phyloP scores from a whole-genome alignment of 805 yeast genomes.

The Saccharomyces kudriavzevii region DNA sequence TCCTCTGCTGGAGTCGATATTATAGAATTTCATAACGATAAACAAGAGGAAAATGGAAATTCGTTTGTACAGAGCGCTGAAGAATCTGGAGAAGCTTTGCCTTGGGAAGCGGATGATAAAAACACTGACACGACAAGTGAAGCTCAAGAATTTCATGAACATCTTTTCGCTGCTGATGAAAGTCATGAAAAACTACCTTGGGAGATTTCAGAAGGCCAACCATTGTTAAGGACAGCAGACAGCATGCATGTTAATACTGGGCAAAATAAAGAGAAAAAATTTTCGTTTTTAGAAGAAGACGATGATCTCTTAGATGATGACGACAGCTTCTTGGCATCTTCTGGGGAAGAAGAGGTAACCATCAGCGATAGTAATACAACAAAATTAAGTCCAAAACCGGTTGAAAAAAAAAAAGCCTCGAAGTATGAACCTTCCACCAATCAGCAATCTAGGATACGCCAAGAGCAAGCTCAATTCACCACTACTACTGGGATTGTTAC shows the following conservation, averaged over 20 bases:
- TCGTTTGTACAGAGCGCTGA: not conserved
- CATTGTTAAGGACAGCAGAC: not conserved
- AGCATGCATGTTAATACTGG: constrained; percentile 1
- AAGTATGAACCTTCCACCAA: constrained; percentile 1
- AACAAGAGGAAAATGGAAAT: not conserved
- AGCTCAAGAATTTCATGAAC: not conserved
- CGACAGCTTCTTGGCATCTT: constrained; percentile 25
- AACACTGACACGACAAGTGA: not conserved
- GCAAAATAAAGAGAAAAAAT: constrained; percentile 31
- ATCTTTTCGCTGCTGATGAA: constrained; percentile 5
- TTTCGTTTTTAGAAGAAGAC: constrained; percentile 37
- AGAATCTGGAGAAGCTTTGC: not conserved
- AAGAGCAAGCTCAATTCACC: not conserved
- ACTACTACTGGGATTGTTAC: constrained; percentile 9
- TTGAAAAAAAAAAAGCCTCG: not conserved
- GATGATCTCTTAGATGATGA: constrained; percentile 41
- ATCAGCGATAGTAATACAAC: not conserved
- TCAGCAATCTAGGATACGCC: not conserved
- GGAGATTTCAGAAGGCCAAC: constrained; percentile 1
- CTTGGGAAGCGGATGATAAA: not conserved
- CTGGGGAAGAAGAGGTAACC: constrained; percentile 15
- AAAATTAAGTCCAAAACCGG: not conserved
- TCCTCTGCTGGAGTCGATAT: not conserved
- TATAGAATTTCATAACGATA: not conserved
- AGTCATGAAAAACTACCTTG: constrained; percentile 22